Evolutionary conservation across 352 stramenopile genomes (phyloP).

Genomic region (Pythium sukuiense): DNA sequence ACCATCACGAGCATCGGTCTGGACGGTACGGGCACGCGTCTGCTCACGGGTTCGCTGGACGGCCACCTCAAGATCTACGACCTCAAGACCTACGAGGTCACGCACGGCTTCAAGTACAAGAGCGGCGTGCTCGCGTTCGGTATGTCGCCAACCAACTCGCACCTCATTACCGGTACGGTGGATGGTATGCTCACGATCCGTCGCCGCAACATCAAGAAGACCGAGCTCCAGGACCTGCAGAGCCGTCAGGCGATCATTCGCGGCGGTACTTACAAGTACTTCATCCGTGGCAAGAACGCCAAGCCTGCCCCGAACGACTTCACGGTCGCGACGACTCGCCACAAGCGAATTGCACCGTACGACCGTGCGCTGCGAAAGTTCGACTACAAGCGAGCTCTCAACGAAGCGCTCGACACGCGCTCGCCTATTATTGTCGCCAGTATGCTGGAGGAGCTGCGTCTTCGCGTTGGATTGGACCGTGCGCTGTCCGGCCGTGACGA

Average conservation of each 20-base stretch:
- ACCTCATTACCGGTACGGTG: conserved; percentile 75
- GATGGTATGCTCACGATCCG: conserved; percentile 85
- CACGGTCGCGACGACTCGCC: conserved; percentile 74
- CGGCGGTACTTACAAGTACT: conserved; percentile 89
- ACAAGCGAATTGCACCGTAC: conserved; percentile 91
- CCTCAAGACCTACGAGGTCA: conserved; percentile 90
- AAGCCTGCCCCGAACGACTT: conserved; percentile 77
- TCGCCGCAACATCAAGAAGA: conserved; percentile 68
- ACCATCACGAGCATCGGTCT: conserved; percentile 91
- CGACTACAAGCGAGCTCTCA: conserved; percentile 94
- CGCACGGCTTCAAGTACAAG: conserved; percentile 88
- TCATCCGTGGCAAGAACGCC: conserved; percentile 85
- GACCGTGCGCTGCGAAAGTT: conserved; percentile 94
- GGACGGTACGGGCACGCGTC: conserved; percentile 83
- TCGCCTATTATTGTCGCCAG: conserved; percentile 91
- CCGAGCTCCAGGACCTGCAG: conserved; percentile 63
- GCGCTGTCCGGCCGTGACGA: conserved; percentile 93
- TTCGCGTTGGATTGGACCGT: conserved; percentile 88
- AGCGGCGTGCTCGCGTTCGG: conserved; percentile 78
- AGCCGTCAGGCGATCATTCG: conserved; percentile 73
- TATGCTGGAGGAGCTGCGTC: conserved; percentile 94
- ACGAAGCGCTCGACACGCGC: conserved; percentile 91
- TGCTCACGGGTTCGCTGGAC: conserved; percentile 90
- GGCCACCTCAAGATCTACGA: conserved; percentile 94
- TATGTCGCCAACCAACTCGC: conserved; percentile 84